These are phyloP conservation scores for Sinapis alba DNA, from an alignment of 441 rosid species.

Conservation along the genomic window DNA sequence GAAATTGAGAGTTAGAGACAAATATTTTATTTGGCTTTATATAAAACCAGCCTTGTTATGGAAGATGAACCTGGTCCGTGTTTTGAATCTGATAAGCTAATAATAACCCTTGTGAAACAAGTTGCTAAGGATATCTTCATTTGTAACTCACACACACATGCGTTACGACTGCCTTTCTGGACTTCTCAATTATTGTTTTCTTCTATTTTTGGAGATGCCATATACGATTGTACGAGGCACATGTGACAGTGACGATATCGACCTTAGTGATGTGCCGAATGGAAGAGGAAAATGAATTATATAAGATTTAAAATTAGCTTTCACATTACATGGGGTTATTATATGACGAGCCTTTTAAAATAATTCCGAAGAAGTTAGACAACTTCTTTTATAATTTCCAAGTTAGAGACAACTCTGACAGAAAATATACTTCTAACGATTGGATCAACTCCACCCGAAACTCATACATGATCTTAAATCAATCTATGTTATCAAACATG, in stretches of 20 bases:
- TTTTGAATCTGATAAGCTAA: neutral
- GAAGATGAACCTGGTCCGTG: too few relatives aligned
- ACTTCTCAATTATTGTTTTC: neutral
- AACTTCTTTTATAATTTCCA: neutral
- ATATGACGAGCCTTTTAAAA: neutral
- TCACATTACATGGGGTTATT: neutral
- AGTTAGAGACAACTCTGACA: neutral
- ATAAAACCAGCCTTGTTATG: too few relatives aligned
- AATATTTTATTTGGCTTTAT: too few relatives aligned
- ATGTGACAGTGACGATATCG: neutral
- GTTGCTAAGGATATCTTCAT: neutral
- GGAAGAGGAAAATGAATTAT: neutral
- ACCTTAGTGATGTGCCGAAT: neutral
- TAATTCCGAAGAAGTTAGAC: neutral
- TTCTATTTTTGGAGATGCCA: neutral
- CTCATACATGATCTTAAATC: neutral
- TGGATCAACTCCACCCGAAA: neutral
- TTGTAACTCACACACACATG: neutral
- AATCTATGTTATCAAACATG: neutral
- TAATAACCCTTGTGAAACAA: neutral
- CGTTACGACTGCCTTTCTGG: neutral
- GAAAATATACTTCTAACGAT: too few relatives aligned
- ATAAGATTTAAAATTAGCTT: neutral
- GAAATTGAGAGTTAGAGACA: too few relatives aligned
- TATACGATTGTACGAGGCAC: neutral